Percentiles rank a stretch among this genome's conserved stretches.
Conservation (phyloP, 441 rosid genomes). For the Populus hybrid region DNA sequence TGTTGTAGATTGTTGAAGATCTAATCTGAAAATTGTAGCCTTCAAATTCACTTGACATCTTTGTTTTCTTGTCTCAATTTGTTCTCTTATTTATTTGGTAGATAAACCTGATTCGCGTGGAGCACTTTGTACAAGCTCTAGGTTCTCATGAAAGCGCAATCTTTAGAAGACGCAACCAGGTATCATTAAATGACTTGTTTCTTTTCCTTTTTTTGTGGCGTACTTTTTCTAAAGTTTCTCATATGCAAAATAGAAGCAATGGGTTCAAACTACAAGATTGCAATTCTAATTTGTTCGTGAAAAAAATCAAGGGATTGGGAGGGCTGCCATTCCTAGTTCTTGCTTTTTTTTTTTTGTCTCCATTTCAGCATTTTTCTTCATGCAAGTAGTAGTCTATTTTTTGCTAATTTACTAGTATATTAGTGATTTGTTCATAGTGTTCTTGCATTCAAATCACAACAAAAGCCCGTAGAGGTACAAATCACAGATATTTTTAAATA, state of each 20-base stretch:
- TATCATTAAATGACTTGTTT: background rate
- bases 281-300: no score
- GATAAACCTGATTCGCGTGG: constrained; percentile 24
- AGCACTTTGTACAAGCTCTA: constrained; percentile 26
- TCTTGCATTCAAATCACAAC: no score
- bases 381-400: no score
- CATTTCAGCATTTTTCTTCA: no score
- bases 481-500: no score
- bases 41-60: background rate
- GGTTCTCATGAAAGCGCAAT: constrained; percentile 17
- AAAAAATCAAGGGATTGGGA: no score
- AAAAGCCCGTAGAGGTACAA: no score
- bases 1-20: background rate
- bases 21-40: background rate
- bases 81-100: constrained; percentile 3
- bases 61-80: background rate
- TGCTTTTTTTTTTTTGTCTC: no score
- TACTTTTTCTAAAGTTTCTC: background rate
- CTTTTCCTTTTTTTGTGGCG: background rate
- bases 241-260: background rate
- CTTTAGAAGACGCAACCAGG: constrained; percentile 7
- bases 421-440: no score
- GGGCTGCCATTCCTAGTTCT: no score
- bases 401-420: no score
- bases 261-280: background rate